Evolutionary conservation across 1,284 basidiomycete genomes (phyloP).

Genomic region (Cutaneotrichosporon cavernicola): DNA sequence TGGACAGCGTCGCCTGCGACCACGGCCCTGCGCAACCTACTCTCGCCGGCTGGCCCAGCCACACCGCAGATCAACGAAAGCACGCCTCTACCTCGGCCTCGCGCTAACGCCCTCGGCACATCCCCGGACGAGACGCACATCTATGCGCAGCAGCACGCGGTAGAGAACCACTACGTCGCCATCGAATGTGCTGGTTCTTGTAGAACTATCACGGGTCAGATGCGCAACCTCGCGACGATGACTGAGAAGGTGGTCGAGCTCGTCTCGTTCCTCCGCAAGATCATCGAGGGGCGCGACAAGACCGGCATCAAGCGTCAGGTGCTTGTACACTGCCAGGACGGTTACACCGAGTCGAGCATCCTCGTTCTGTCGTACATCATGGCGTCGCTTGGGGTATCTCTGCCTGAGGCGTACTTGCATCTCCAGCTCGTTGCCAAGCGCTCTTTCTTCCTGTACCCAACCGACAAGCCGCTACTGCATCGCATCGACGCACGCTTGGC

Average conservation of each 20-base stretch:
- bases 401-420: constrained; percentile 82
- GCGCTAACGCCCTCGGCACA: constrained; percentile 10
- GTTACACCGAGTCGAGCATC: constrained; percentile 79
- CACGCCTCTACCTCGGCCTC: constrained; percentile 25
- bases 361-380: constrained; percentile 86
- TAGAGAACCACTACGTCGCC: constrained; percentile 41
- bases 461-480: constrained; percentile 73
- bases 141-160: constrained; percentile 24
- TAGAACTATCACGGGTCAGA: constrained; percentile 45
- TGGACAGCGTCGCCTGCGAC: constrained; percentile 49
- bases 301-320: constrained; percentile 40
- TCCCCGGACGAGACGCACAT: constrained; percentile 25
- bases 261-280: constrained; percentile 46
- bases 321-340: constrained; percentile 55
- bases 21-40: constrained; percentile 46
- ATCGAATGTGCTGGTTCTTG: constrained; percentile 49
- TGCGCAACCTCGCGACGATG: constrained; percentile 43
- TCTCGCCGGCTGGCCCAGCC: constrained; percentile 30
- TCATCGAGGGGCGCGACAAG: constrained; percentile 45
- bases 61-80: neutral
- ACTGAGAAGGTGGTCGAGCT: constrained; percentile 48
- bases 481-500: constrained; percentile 66
- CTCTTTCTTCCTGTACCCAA: constrained; percentile 88
- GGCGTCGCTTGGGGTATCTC: constrained; percentile 64
- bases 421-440: constrained; percentile 61